Base-by-base conservation (phyloP, 202 grass and related monocot species). In the Zoysia matrella region DNA sequence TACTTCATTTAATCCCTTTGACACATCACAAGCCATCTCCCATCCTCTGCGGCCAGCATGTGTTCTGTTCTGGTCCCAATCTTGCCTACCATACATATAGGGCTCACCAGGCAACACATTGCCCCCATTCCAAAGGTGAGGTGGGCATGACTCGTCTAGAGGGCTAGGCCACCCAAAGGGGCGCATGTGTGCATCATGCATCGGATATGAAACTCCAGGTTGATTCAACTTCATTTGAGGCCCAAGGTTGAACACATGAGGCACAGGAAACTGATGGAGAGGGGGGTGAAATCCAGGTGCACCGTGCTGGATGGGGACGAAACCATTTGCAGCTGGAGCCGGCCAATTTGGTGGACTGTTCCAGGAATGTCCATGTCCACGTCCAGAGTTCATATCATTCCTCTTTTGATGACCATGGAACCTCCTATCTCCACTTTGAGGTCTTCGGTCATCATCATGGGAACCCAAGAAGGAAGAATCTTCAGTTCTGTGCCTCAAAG, bases 131-230 rank as follows among this genome's bases (percentile, higher is more conserved):
- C 92, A 94, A 80, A 95, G 48, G 71, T 93, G 91, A 73, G 92
- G 84, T 53, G 88, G 86, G 67, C 84, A 92, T 79, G 90, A 89
- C 80, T 94, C 93, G 72, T 96, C 91, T 42, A 95, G 49, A 53
- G 85, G 71, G 80, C 89, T 93, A 73, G 92, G 93, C 97, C 97
- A 99, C 68, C 93, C 97, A 90, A 90, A 99, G 18, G 97, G 87
- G 66, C 83, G 89, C 64, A 95, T 89, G 72, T 94, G 95, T 9
- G 72, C 30, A 10, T 99, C 97, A 85, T 94, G 93, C 80, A 99
- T 85, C 63, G 87, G 92, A 93, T 92, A 94, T 54, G 92, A 90
- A 74, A 93, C 86, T 78, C 95, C 94, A 69, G 85, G 74, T 76
- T 93, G 93, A 47, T 79, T 84, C 87, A 95, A 85, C 66, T 93